phyloP scores from a whole-genome alignment of 2,329 filamentous ascomycete species.

The Lasiodiplodia gonubiensis region DNA sequence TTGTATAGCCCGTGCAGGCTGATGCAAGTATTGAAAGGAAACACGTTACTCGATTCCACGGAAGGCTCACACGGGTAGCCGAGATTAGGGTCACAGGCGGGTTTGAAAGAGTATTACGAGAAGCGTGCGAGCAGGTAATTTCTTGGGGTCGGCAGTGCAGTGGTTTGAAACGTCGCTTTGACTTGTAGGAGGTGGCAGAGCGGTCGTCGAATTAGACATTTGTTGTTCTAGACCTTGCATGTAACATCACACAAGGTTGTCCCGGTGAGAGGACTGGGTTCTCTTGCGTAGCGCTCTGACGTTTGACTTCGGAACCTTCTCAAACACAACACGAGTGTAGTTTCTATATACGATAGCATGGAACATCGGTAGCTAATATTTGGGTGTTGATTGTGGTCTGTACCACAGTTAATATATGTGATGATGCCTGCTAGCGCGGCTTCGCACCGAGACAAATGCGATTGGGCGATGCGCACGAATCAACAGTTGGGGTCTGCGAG shows the following conservation, averaged over 20 bases:
- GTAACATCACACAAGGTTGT: background rate
- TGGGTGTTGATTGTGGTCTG: background rate
- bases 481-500: background rate
- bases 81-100: too few relatives aligned
- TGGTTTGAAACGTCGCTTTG: background rate
- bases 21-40: too few relatives aligned
- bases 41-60: too few relatives aligned
- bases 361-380: background rate
- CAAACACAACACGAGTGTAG: background rate
- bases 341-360: too few relatives aligned
- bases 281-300: background rate
- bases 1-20: too few relatives aligned
- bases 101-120: background rate
- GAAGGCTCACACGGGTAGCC: too few relatives aligned
- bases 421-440: background rate
- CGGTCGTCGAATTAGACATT: background rate
- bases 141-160: background rate
- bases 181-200: background rate
- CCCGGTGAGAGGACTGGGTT: background rate
- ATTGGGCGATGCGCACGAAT: background rate
- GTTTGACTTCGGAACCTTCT: too few relatives aligned
- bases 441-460: background rate
- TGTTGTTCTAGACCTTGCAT: background rate
- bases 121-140: background rate
- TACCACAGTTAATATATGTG: background rate